phyloP scores from a whole-genome alignment of 2,329 filamentous ascomycete species.

The Cladosporium cucumerinum region DNA sequence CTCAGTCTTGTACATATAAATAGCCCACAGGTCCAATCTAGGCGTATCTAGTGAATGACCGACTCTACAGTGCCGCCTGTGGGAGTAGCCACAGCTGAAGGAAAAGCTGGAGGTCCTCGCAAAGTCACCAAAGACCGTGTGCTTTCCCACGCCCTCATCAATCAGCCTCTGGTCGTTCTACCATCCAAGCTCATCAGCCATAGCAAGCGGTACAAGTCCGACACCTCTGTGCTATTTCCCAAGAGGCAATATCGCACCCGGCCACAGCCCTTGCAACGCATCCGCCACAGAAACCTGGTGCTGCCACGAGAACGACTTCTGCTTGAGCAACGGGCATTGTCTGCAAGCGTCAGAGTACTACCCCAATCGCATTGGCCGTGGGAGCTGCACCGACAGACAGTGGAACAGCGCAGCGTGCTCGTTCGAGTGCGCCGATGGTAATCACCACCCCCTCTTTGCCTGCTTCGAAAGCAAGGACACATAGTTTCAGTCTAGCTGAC shows the following conservation, averaged over 20 bases:
- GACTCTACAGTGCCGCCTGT: no score
- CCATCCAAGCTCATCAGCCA: neutral
- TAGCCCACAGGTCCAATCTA: no score
- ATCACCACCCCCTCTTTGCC: neutral
- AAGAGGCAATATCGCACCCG: neutral
- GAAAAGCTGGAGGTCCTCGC: no score
- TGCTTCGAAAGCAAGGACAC: neutral
- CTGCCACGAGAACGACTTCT: neutral
- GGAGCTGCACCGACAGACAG: neutral
- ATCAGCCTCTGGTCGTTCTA: no score
- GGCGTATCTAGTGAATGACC: no score
- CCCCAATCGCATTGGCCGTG: neutral
- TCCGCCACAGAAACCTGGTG: neutral
- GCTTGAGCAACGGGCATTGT: neutral
- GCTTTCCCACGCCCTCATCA: no score
- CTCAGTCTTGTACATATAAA: no score
- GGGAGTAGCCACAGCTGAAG: no score
- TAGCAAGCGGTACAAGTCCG: neutral
- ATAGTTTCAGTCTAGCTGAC: neutral
- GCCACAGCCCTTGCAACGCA: neutral
- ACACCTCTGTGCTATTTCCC: neutral
- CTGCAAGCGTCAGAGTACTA: neutral
- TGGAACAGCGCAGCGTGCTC: neutral
- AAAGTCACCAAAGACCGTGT: no score
- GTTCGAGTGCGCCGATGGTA: neutral